Evolutionary conservation across 148 eudicot species (phyloP).

Genomic region (Camellia japonica): DNA sequence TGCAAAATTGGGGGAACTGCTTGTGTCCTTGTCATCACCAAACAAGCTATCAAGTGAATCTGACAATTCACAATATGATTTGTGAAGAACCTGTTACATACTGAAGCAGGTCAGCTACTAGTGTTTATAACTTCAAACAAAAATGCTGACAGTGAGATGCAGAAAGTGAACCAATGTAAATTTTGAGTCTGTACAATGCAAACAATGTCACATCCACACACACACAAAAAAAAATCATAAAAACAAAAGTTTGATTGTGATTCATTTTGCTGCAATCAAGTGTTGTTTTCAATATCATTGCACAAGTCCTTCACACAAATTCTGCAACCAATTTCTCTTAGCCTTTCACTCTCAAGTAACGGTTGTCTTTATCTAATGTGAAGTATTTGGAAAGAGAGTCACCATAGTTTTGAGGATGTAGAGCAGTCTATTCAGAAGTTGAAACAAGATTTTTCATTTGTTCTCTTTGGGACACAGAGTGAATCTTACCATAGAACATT

Average conservation of each 20-base stretch:
- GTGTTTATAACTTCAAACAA: background rate
- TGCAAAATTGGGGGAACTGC: constrained; percentile 23
- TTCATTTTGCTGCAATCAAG: background rate
- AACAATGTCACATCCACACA: background rate
- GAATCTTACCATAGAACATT: background rate
- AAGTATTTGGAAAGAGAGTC: background rate
- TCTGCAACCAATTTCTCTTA: background rate
- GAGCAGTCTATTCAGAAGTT: background rate
- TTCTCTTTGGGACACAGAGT: background rate
- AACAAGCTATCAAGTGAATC: constrained; percentile 76
- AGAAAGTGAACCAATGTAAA: no score
- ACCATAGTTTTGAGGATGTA: background rate
- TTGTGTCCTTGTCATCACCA: constrained; percentile 49
- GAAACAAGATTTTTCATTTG: background rate
- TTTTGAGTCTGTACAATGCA: background rate
- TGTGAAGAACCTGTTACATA: constrained; percentile 45
- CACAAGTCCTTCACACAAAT: background rate
- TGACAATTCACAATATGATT: constrained; percentile 48
- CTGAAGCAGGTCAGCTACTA: constrained; percentile 14
- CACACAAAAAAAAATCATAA: background rate
- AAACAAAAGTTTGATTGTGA: background rate
- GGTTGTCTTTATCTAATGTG: background rate
- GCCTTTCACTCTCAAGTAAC: background rate
- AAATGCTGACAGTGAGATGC: background rate
- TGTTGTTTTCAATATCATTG: background rate